phyloP scores from a whole-genome alignment of 306 rosid genomes.

The Amphicarpaea edgeworthii region DNA sequence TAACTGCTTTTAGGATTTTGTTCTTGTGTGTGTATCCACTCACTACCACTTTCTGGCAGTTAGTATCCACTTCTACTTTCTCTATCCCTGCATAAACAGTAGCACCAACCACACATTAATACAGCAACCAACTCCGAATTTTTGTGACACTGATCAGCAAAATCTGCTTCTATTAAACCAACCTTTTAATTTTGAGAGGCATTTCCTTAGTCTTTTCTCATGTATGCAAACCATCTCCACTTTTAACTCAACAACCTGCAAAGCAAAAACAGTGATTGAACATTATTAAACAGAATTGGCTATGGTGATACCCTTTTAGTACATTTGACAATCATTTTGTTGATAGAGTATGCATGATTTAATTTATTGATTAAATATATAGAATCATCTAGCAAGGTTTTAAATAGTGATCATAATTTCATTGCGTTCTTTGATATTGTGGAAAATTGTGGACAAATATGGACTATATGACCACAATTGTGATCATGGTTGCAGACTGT shows the following conservation, averaged over 20 bases:
- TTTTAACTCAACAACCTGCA: constrained; percentile 85
- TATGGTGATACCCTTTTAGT: constrained; percentile 2
- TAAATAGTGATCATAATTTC: too few species aligned
- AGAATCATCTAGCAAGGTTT: background rate
- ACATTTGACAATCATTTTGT: background rate
- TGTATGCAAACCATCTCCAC: constrained; percentile 95
- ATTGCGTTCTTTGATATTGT: too few species aligned
- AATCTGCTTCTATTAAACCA: constrained; percentile 10
- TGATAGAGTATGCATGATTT: constrained; percentile 14
- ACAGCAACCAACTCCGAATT: background rate
- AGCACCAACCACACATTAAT: background rate
- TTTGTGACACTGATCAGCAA: constrained; percentile 21
- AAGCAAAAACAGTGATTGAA: constrained; percentile 28
- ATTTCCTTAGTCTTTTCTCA: constrained; percentile 86
- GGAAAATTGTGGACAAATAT: too few species aligned
- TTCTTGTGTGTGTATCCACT: constrained; percentile 79
- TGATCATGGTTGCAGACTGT: too few species aligned
- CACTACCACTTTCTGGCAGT: constrained; percentile 77
- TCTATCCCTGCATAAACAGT: constrained; percentile 67
- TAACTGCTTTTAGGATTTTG: constrained; percentile 85
- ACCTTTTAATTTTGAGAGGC: constrained; percentile 84
- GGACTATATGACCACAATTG: too few species aligned
- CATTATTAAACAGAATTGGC: constrained; percentile 12
- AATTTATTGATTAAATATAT: background rate
- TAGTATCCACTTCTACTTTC: constrained; percentile 85